Conservation (phyloP, 1,284 basidiomycete genomes). For the Ustilago lituana region DNA sequence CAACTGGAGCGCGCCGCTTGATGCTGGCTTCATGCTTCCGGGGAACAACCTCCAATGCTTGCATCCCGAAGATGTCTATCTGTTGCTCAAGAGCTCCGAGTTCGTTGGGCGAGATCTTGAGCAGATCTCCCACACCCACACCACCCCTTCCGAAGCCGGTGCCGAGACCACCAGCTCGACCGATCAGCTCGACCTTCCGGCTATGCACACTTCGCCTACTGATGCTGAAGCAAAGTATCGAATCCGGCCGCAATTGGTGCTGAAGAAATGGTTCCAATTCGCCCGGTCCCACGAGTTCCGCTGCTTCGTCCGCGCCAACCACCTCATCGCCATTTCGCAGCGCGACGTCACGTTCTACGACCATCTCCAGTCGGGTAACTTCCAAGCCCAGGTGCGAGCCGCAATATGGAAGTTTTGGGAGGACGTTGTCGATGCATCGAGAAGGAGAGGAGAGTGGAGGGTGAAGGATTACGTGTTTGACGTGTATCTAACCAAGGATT, state of each 20-base stretch:
- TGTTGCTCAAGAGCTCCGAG: slow-evolving; percentile 91
- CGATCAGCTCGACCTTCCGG: too few species aligned
- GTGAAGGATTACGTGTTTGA: slow-evolving; percentile 76
- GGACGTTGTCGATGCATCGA: slow-evolving; percentile 70
- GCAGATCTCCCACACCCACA: slow-evolving; percentile 62
- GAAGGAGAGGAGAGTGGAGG: background rate
- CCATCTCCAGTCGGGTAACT: slow-evolving; percentile 73
- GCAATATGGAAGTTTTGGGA: slow-evolving; percentile 77
- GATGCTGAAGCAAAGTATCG: too few species aligned
- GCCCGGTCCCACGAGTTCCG: slow-evolving; percentile 73
- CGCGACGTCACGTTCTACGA: slow-evolving; percentile 84
- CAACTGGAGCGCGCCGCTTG: slow-evolving; percentile 68
- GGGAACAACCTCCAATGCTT: slow-evolving; percentile 87
- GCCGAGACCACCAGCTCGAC: too few species aligned
- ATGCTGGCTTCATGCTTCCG: slow-evolving; percentile 90
- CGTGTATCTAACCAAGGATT: slow-evolving; percentile 82
- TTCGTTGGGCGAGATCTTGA: slow-evolving; percentile 85
- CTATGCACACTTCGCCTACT: too few species aligned
- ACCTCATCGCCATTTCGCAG: slow-evolving; percentile 78
- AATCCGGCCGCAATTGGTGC: slow-evolving; percentile 74
- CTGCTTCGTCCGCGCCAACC: slow-evolving; percentile 42
- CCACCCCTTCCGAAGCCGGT: too few species aligned
- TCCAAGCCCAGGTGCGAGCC: slow-evolving; percentile 72
- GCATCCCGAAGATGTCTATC: slow-evolving; percentile 87
- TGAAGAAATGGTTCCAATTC: slow-evolving; percentile 89